Evolutionary conservation across 1,284 basidiomycete genomes (phyloP).

Genomic region (Ganoderma leucocontextum): DNA sequence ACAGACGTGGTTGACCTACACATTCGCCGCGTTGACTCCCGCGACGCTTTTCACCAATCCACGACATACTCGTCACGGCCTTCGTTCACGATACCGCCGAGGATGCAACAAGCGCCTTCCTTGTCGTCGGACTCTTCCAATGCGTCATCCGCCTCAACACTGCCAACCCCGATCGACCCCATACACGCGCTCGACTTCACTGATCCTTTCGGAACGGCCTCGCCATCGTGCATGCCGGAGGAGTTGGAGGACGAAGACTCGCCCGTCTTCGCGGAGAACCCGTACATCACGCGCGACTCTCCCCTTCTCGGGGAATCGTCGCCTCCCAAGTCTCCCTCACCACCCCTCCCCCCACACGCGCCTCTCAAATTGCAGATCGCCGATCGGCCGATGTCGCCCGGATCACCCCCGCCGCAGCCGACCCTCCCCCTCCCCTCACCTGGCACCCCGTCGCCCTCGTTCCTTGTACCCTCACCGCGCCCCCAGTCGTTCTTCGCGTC

Average conservation of each 20-base stretch:
- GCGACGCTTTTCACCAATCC: constrained; percentile 19
- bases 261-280: constrained; percentile 33
- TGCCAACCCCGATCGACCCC: constrained; percentile 37
- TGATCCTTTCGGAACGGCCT: constrained; percentile 31
- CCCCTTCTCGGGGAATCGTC: constrained; percentile 21
- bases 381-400: constrained; percentile 27
- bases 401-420: constrained; percentile 35
- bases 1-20: constrained; percentile 32
- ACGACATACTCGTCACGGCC: constrained; percentile 27
- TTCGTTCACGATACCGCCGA: constrained; percentile 30
- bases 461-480: constrained; percentile 37
- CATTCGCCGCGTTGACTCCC: constrained; percentile 27
- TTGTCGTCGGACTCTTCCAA: constrained; percentile 34
- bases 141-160: constrained; percentile 35
- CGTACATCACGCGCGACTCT: constrained; percentile 34
- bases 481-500: constrained; percentile 39
- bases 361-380: constrained; percentile 26
- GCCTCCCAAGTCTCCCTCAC: constrained; percentile 13
- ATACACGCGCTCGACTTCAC: constrained; percentile 14
- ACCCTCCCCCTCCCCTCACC: constrained; percentile 42
- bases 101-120: constrained; percentile 23
- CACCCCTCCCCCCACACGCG: constrained; percentile 17
- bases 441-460: constrained; percentile 38
- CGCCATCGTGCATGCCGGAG: constrained; percentile 27
- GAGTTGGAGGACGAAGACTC: constrained; percentile 19